phyloP scores from a whole-genome alignment of 2,329 filamentous ascomycete genomes.

The Fusarium sp. region DNA sequence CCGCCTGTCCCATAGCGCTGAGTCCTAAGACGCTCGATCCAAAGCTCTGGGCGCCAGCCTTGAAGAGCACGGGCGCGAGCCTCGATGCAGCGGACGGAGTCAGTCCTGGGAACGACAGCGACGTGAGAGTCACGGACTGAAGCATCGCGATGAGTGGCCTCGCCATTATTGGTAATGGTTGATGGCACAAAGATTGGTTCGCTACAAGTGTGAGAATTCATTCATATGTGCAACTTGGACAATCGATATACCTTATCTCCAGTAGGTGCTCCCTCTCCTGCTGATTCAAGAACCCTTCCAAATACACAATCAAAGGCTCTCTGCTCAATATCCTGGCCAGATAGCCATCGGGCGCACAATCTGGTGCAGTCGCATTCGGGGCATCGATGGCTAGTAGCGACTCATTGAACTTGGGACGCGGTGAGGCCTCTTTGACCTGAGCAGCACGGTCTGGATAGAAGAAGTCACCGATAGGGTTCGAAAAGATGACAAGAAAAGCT shows the following conservation, averaged over 20 bases:
- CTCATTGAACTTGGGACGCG: conserved; percentile 62
- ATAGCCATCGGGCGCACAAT: conserved; percentile 58
- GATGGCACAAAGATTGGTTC: conserved; percentile 62
- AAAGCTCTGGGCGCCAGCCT: conserved; percentile 65
- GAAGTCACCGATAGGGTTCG: conserved; percentile 57
- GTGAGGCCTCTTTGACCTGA: conserved; percentile 43
- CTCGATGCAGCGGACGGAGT: conserved; percentile 60
- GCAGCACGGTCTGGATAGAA: conserved; percentile 47
- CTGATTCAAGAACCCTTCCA: conserved; percentile 62
- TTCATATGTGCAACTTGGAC: not conserved
- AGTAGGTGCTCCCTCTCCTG: conserved; percentile 61
- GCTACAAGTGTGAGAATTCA: conserved; percentile 47
- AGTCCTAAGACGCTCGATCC: conserved; percentile 64
- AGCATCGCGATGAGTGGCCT: conserved; percentile 55
- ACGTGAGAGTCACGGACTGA: conserved; percentile 65
- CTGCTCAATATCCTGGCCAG: conserved; percentile 61
- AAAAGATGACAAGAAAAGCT: conserved; percentile 58
- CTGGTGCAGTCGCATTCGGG: conserved; percentile 51
- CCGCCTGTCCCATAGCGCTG: conserved; percentile 62
- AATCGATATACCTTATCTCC: conserved; percentile 59
- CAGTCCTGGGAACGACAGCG: conserved; percentile 62
- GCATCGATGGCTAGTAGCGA: conserved; percentile 63
- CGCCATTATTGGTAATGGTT: conserved; percentile 62
- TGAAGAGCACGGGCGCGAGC: conserved; percentile 60
- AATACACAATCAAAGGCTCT: conserved; percentile 65